phyloP scores from a whole-genome alignment of 768 basidiomycete species.

The Cubamyces lactineus region DNA sequence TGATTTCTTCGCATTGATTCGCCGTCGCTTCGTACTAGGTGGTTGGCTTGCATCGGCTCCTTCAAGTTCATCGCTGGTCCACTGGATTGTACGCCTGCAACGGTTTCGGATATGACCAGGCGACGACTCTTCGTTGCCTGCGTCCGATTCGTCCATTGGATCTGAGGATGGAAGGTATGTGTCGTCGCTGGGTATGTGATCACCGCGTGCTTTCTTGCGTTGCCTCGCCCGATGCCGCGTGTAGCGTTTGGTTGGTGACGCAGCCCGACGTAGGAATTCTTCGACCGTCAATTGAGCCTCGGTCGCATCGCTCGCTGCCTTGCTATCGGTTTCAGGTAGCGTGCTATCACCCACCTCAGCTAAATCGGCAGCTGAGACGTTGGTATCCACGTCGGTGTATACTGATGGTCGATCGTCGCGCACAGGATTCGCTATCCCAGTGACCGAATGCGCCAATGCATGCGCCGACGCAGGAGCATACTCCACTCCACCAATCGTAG shows the following conservation, averaged over 20 bases:
- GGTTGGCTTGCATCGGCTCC: no score
- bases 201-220: background rate
- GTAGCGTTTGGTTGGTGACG: conserved; percentile 20
- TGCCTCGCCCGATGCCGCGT: background rate
- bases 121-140: background rate
- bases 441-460: background rate
- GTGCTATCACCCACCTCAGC: no score
- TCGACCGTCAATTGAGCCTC: conserved; percentile 47
- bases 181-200: background rate
- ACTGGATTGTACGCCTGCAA: background rate
- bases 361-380: background rate
- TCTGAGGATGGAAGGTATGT: background rate
- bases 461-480: background rate
- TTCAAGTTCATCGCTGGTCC: conserved; percentile 16
- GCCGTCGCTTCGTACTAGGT: background rate
- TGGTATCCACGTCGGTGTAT: background rate
- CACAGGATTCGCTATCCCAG: no score
- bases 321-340: no score
- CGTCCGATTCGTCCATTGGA: background rate
- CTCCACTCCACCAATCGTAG: background rate
- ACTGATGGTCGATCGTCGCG: background rate
- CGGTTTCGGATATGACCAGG: background rate
- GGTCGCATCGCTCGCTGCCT: background rate
- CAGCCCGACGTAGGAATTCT: conserved; percentile 80
- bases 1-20: conserved; percentile 10